Percentiles rank a stretch among this genome's conserved stretches.
phyloP scores from a whole-genome alignment of 2,329 filamentous ascomycete species.

The Neofusicoccum kwambonambiense region DNA sequence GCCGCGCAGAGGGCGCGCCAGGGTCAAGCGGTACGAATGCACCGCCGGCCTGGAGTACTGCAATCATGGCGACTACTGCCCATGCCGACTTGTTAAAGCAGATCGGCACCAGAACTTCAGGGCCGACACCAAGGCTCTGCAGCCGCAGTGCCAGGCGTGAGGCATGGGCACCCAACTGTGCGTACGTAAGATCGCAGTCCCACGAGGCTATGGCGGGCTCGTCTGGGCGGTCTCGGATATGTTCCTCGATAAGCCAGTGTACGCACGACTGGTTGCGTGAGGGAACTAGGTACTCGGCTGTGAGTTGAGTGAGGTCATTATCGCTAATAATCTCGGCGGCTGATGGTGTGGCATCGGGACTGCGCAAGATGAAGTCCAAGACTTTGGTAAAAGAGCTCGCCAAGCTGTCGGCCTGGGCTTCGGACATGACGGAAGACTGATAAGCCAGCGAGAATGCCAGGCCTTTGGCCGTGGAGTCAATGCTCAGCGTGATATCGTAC shows the following conservation, averaged over 20 bases:
- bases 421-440: background rate
- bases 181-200: constrained; percentile 35
- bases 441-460: background rate
- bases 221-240: constrained; percentile 21
- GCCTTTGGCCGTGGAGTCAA: background rate
- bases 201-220: constrained; percentile 33
- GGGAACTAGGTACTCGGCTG: background rate
- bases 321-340: background rate
- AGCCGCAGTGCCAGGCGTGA: constrained; percentile 32
- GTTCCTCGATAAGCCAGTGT: background rate
- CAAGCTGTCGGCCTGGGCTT: background rate
- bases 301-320: background rate
- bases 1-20: background rate
- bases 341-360: background rate
- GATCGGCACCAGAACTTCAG: constrained; percentile 35
- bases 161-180: constrained; percentile 27
- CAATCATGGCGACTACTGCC: constrained; percentile 36
- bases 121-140: constrained; percentile 30
- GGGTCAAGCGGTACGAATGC: constrained; percentile 31
- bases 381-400: background rate
- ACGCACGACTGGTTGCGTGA: background rate
- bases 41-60: constrained; percentile 36
- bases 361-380: background rate
- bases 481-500: background rate
- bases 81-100: constrained; percentile 30